phyloP scores from a whole-genome alignment of 371 early-diverging fungal genomes.

The Lichtheimia ramosa region DNA sequence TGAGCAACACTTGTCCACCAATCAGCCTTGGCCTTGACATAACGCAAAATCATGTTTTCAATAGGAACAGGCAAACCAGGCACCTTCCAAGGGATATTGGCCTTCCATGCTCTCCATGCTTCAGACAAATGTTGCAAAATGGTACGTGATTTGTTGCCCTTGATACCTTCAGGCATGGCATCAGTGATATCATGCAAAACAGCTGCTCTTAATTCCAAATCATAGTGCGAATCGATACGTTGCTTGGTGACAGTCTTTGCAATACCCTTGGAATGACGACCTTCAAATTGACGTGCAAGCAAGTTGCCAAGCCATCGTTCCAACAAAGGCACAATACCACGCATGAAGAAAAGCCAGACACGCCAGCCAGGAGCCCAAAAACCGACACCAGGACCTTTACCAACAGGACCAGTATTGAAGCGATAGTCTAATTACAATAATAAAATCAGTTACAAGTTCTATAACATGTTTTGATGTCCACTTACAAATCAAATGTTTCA shows the following conservation, averaged over 20 bases:
- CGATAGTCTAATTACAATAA: slow-evolving; percentile 61
- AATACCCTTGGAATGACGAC: slow-evolving; percentile 93
- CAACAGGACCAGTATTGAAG: slow-evolving; percentile 97
- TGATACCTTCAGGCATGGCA: slow-evolving; percentile 98
- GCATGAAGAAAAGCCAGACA: slow-evolving; percentile 99
- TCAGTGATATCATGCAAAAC: slow-evolving; percentile 97
- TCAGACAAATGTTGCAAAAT: slow-evolving; percentile 97
- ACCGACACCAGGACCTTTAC: slow-evolving; percentile 97
- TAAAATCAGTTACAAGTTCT: background rate
- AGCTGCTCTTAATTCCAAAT: slow-evolving; percentile 95
- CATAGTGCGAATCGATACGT: slow-evolving; percentile 97
- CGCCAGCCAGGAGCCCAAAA: slow-evolving; percentile 99
- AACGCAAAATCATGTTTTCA: slow-evolving; percentile 98
- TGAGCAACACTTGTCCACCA: slow-evolving; percentile 99
- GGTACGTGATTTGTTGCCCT: slow-evolving; percentile 93
- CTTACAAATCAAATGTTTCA: slow-evolving; percentile 88
- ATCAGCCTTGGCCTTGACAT: slow-evolving; percentile 98
- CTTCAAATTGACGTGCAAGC: slow-evolving; percentile 98
- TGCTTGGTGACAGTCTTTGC: slow-evolving; percentile 99
- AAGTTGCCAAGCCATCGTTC: slow-evolving; percentile 98
- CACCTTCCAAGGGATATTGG: slow-evolving; percentile 99
- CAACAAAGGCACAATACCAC: slow-evolving; percentile 96
- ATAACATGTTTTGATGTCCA: background rate
- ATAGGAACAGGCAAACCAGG: slow-evolving; percentile 97
- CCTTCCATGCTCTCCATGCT: slow-evolving; percentile 99